Conservation (phyloP, 768 basidiomycete genomes). For the Podaxis sp. region DNA sequence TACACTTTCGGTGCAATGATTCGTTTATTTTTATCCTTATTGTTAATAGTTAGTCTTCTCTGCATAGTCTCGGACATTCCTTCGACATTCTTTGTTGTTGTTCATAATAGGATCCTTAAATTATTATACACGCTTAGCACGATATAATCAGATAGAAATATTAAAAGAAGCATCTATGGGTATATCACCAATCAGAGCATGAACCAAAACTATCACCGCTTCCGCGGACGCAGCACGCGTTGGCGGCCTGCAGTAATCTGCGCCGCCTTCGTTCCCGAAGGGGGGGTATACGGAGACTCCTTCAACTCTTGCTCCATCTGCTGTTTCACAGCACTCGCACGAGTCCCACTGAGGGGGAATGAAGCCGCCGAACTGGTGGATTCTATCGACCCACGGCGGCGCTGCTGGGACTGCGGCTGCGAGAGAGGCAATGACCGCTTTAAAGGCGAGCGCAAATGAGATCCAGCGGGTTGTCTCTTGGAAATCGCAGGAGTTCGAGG, state of each 20-base stretch:
- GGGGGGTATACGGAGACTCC: slow-evolving; percentile 31
- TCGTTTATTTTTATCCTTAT: slow-evolving; percentile 10
- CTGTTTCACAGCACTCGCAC: slow-evolving; percentile 32
- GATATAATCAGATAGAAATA: background rate
- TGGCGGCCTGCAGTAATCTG: slow-evolving; percentile 1
- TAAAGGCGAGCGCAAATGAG: background rate
- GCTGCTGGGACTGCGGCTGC: background rate
- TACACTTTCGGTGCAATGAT: background rate
- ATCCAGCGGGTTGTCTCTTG: background rate
- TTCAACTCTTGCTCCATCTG: slow-evolving; percentile 26
- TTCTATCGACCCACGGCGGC: background rate
- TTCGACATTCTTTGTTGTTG: background rate
- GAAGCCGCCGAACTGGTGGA: slow-evolving; percentile 21
- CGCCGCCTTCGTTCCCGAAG: slow-evolving; percentile 31
- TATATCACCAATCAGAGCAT: background rate
- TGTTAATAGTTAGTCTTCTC: slow-evolving; percentile 7
- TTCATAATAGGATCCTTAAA: slow-evolving; percentile 10
- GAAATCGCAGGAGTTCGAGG: background rate
- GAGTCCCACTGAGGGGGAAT: slow-evolving; percentile 33
- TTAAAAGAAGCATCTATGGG: background rate
- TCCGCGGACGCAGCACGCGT: background rate
- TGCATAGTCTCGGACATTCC: background rate
- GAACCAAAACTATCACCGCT: background rate
- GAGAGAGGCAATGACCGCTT: background rate
- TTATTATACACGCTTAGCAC: slow-evolving; percentile 8